Evolutionary conservation across 768 basidiomycete genomes (phyloP).

Genomic region (Leccinum disarticulatum): DNA sequence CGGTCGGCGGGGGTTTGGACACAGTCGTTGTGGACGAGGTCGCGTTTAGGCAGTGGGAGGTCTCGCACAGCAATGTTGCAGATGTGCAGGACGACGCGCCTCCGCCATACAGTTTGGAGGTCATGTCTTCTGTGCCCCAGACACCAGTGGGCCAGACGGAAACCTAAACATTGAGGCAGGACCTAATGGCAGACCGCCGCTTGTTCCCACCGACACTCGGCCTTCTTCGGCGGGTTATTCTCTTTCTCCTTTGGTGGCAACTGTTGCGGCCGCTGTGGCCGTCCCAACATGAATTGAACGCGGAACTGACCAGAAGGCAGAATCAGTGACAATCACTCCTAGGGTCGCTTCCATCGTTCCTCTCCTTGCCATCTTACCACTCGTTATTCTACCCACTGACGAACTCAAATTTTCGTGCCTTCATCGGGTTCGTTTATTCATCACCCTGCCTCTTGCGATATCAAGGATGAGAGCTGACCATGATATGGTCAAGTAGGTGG

Average conservation of each 20-base stretch:
- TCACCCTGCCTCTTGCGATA: too few species aligned
- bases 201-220: background rate
- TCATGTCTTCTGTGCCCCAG: constrained; percentile 5
- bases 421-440: too few species aligned
- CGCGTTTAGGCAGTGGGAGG: constrained; percentile 47
- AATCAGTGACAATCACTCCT: too few species aligned
- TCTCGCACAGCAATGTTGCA: background rate
- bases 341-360: too few species aligned
- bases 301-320: too few species aligned
- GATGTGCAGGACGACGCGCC: constrained; percentile 51
- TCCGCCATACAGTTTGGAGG: constrained; percentile 65
- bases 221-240: constrained; percentile 7
- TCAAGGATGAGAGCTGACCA: too few species aligned
- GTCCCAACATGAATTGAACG: too few species aligned
- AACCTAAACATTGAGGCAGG: background rate
- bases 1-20: constrained; percentile 1
- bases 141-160: background rate
- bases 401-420: too few species aligned
- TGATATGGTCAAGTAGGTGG: too few species aligned
- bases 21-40: constrained; percentile 22
- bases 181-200: background rate
- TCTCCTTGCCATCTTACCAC: too few species aligned
- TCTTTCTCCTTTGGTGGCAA: constrained; percentile 5
- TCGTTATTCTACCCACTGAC: too few species aligned
- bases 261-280: background rate